Evolutionary conservation across 108 stramenopile genomes (phyloP), one percentile per base, ranked within the genome.

Genomic region (Parietichytrium sp.): DNA sequence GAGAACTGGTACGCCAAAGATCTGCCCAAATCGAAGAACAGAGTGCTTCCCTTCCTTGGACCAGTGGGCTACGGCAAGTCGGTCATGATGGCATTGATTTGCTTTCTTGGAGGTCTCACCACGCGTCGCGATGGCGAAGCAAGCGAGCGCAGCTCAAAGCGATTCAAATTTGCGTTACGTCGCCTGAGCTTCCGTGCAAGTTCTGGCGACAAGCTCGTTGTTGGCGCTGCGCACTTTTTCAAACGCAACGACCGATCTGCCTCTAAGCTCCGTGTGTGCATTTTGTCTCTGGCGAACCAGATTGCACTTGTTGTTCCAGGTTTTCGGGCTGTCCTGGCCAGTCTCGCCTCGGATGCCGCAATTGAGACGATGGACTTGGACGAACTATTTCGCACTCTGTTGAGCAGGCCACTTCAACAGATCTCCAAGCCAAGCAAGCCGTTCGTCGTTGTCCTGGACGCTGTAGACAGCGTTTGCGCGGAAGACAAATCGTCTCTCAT

Each of bases 41-140:
- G 52, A 7, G 20, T 53, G 18, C n/a, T 53, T 29, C 27, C 29
- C 18, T n/a, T 53, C n/a, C n/a, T 53, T 7, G 52, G 27, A 8
- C 52, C 52, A 23, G 52, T 29, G 18, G 52, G 52, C 0, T 53
- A 53, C 52, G 52, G 52, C 52, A 53, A 53, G 52, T 53, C 52
- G 27, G 52, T 53, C 52, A 53, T 53, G 27, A 53, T 53, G 52
- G 52, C 52, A 8, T 53, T 23, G 52, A 23, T 53, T 8, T 53
- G 52, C 52, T 15, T 27, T 29, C 52, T 53, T 7, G 52, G 52
- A 8, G 52, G 52, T 1, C 52, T 53, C 18, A 23, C 29, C 12
- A 29, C 29, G 8, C 18, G 18, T 50, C 49, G 18, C n/a, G 49
- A 50, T 50, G 49, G 16, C 18, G 49, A 50, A n/a, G n/a, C 49